Evolutionary conservation across 345 rosid species (phyloP).

Genomic region (Arabidopsis suecica): DNA sequence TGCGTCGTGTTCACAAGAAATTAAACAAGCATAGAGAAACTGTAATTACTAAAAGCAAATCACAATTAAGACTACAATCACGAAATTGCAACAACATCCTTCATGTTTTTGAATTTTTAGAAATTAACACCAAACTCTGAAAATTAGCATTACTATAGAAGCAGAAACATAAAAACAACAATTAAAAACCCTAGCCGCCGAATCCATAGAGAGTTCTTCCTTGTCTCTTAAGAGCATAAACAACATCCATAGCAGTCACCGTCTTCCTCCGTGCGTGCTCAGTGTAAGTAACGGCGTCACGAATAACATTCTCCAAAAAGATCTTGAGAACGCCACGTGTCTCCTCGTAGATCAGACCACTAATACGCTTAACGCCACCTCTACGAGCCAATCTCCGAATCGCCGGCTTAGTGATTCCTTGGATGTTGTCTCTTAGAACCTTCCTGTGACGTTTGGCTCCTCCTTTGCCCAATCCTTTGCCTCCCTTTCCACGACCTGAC

Average conservation of each 20-base stretch:
- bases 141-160: background rate
- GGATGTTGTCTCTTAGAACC: constrained; percentile 65
- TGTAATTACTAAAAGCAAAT: no score
- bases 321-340: constrained; percentile 63
- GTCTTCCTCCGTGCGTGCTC: constrained; percentile 37
- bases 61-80: no score
- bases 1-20: no score
- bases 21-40: no score
- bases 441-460: constrained; percentile 65
- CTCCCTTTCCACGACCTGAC: constrained; percentile 73
- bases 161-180: background rate
- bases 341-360: constrained; percentile 63
- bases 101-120: no score
- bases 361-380: constrained; percentile 64
- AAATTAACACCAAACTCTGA: no score
- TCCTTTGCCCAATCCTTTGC: constrained; percentile 67
- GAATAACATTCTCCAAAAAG: constrained; percentile 59
- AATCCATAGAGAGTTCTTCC: constrained; percentile 37
- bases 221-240: constrained; percentile 34
- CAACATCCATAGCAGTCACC: constrained; percentile 37
- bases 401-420: constrained; percentile 61
- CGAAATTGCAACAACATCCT: no score
- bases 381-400: constrained; percentile 59
- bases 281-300: constrained; percentile 31
- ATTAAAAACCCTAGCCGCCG: constrained; percentile 8